phyloP scores from a whole-genome alignment of 768 basidiomycete genomes.

The Boletus subcaerulescens region DNA sequence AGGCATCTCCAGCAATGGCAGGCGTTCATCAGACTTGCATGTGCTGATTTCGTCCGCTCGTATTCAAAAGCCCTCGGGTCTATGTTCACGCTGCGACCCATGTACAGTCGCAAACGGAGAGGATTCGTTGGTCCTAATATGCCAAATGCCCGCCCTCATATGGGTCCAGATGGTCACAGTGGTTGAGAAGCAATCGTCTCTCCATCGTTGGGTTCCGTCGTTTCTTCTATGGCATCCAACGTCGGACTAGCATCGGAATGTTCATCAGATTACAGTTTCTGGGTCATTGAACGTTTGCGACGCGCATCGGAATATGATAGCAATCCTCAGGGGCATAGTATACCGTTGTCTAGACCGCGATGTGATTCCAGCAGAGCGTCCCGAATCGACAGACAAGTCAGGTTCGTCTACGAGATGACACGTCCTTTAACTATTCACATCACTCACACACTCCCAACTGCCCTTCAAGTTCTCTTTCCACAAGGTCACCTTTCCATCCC shows the following conservation, averaged over 20 bases:
- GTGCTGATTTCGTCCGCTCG: too few species aligned
- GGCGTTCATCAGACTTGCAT: too few species aligned
- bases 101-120: slow-evolving; percentile 62
- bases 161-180: slow-evolving; percentile 42
- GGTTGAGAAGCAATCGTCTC: slow-evolving; percentile 38
- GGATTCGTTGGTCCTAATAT: slow-evolving; percentile 67
- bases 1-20: too few species aligned
- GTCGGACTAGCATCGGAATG: slow-evolving; percentile 26
- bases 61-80: too few species aligned
- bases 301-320: slow-evolving; percentile 61
- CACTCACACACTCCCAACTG: slow-evolving; percentile 96
- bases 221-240: slow-evolving; percentile 38
- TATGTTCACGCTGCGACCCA: too few species aligned
- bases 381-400: slow-evolving; percentile 43
- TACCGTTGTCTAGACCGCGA: slow-evolving; percentile 41
- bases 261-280: slow-evolving; percentile 54
- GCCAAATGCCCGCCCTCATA: slow-evolving; percentile 79
- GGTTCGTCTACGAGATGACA: too few species aligned
- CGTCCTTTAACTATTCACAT: slow-evolving; percentile 72
- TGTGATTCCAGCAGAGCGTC: slow-evolving; percentile 42
- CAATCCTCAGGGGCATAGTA: slow-evolving; percentile 54
- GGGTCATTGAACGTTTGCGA: slow-evolving; percentile 72
- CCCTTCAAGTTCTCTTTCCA: slow-evolving; percentile 98
- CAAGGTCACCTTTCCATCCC: slow-evolving; percentile 94
- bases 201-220: slow-evolving; percentile 28